These are phyloP conservation scores for Rugosomyces carneus DNA, from an alignment of 1,284 basidiomycete genomes.

Conservation along the genomic window DNA sequence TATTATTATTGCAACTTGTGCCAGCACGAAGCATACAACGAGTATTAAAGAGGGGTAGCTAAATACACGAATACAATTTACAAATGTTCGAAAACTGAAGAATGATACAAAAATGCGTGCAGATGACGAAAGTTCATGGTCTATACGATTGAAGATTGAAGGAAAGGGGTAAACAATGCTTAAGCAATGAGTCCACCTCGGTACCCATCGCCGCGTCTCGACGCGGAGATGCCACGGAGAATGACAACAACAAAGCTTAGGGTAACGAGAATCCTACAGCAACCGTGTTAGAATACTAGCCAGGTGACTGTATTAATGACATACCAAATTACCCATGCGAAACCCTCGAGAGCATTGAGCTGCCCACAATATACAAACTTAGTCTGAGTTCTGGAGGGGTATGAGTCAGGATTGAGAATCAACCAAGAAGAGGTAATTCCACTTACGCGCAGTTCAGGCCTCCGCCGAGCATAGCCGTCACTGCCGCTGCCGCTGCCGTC, in stretches of 20 bases:
- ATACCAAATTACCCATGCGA: slow-evolving; percentile 60
- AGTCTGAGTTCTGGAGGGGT: slow-evolving; percentile 26
- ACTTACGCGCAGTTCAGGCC: slow-evolving; percentile 61
- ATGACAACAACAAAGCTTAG: slow-evolving; percentile 46
- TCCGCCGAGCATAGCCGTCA: slow-evolving; percentile 60
- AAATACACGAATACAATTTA: slow-evolving; percentile 1
- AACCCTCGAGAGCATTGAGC: slow-evolving; percentile 54
- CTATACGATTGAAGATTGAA: background rate
- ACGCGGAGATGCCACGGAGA: slow-evolving; percentile 43
- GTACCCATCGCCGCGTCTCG: slow-evolving; percentile 52
- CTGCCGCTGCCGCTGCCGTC: slow-evolving; percentile 60
- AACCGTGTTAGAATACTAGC: background rate
- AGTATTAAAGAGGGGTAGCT: background rate
- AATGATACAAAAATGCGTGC: background rate
- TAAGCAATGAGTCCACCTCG: slow-evolving; percentile 39
- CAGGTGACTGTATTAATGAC: slow-evolving; percentile 13
- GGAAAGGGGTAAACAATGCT: background rate
- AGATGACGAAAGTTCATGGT: background rate
- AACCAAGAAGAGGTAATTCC: background rate
- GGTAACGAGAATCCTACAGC: slow-evolving; percentile 47
- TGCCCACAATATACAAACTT: slow-evolving; percentile 61
- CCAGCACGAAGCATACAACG: background rate
- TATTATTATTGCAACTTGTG: background rate
- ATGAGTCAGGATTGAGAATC: background rate
- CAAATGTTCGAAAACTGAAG: background rate